Evolutionary conservation across 2,329 filamentous ascomycete genomes (phyloP), one percentile per base, ranked within the genome.

Genomic region (Incumbomyces delicatus): DNA sequence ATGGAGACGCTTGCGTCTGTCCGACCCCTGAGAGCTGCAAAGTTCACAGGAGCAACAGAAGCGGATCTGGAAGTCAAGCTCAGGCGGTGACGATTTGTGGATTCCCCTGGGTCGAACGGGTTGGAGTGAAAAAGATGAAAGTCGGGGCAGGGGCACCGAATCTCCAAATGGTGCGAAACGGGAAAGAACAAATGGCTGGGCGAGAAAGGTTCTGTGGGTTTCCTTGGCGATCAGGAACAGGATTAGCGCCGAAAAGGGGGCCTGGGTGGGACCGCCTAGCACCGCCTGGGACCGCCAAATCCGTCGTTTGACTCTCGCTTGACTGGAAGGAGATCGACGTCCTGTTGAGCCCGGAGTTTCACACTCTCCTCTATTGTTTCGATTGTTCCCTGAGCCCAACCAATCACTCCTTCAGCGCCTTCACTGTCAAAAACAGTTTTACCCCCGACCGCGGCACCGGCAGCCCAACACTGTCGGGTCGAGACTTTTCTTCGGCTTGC

Each of bases 91-190:
- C n/a, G n/a, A n/a, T n/a, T n/a, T n/a, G n/a, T n/a, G n/a, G n/a
- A n/a, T 27, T 27, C 22, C 22, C 22, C 22, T 27, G 22, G 22
- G 22, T 27, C 4, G 22, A 27, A 27, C 8, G 22, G 22, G 22
- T 31, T 29, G 17, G 16, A 31, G 20, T 29, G 18, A 33, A 38
- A 98, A 98, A 61, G 92, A 98, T 59, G 79, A 98, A 92, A 61
- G 75, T 87, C 58, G 92, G 98, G 65, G 72, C 68, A n/a, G 66
- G 65, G 0, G 69, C 50, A 1, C 78, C 71, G 0, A 74, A 70
- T 14, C 77, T 65, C 63, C 69, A 76, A 51, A 78, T 76, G 2
- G 34, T 37, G 42, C 18, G 33, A 43, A 45, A 45, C 36, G 33
- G 17, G 41, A 6, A 45, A 38, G 6, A 4, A 38, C 42, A 27